A percentile compares a stretch with the other conserved stretches of the same genome.
These are phyloP conservation scores for Hypomyces perniciosus DNA, from an alignment of 2,329 filamentous ascomycete species.

Conservation along the genomic window DNA sequence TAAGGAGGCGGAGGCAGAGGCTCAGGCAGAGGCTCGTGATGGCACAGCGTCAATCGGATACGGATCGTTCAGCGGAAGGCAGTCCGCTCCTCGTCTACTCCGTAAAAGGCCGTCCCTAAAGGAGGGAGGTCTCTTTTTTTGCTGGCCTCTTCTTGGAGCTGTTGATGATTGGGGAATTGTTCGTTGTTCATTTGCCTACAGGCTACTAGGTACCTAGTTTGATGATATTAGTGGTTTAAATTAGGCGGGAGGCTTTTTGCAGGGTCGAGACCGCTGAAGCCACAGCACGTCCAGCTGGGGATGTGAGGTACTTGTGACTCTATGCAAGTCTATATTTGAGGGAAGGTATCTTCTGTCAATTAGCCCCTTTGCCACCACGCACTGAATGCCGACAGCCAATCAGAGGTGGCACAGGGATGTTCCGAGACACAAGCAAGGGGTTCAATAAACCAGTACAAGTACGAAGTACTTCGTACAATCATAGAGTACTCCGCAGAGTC, in stretches of 20 bases:
- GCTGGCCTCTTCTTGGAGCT: neutral
- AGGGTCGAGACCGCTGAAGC: neutral
- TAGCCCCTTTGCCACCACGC: too few relatives aligned
- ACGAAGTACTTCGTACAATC: neutral
- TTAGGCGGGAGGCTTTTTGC: neutral
- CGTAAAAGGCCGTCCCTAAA: neutral
- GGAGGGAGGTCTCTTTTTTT: constrained; percentile 5
- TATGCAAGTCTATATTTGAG: too few relatives aligned
- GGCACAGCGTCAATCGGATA: too few relatives aligned
- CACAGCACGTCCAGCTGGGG: neutral
- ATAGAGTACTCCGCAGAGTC: neutral
- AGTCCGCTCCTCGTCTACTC: neutral
- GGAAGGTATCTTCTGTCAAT: neutral
- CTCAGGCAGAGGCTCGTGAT: neutral
- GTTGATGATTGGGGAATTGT: constrained; percentile 11
- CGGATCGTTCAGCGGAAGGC: too few relatives aligned
- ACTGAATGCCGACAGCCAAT: constrained; percentile 1
- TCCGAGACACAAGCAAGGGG: constrained; percentile 7
- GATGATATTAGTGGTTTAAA: neutral
- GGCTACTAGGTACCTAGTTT: neutral
- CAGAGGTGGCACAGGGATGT: constrained; percentile 1
- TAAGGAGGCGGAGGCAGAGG: neutral
- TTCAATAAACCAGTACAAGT: neutral
- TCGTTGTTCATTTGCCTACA: neutral
- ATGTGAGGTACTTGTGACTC: neutral